phyloP scores from a whole-genome alignment of 257 asterid genomes.

The Eustoma russellianum region DNA sequence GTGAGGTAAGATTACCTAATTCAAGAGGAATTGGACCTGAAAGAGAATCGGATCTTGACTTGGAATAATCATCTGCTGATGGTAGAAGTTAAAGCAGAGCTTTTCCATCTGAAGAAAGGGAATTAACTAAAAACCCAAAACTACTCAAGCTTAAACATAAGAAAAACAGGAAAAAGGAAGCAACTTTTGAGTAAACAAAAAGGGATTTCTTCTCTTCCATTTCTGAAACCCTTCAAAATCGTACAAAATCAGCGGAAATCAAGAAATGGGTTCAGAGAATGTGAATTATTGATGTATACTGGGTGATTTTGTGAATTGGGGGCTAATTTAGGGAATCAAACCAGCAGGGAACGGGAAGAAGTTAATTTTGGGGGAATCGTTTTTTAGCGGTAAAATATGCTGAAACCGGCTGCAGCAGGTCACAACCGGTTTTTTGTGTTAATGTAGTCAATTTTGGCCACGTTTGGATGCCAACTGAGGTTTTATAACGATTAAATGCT shows the following conservation, averaged over 20 bases:
- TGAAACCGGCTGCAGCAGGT: too few species aligned
- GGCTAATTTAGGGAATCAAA: too few species aligned
- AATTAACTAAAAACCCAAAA: constrained; percentile 12
- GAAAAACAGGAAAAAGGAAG: constrained; percentile 16
- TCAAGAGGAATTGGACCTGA: constrained; percentile 57
- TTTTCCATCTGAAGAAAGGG: constrained; percentile 70
- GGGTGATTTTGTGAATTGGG: too few species aligned
- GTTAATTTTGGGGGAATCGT: too few species aligned
- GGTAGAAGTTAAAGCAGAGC: constrained; percentile 75
- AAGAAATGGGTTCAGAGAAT: constrained; percentile 5
- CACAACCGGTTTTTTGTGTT: too few species aligned
- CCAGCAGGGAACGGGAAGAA: too few species aligned
- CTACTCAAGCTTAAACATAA: constrained; percentile 17
- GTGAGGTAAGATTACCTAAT: constrained; percentile 42
- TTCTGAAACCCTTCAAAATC: constrained; percentile 9
- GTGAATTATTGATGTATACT: too few species aligned
- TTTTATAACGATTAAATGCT: too few species aligned
- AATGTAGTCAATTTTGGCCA: too few species aligned
- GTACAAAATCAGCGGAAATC: constrained; percentile 2
- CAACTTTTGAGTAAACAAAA: constrained; percentile 3
- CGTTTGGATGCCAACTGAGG: too few species aligned
- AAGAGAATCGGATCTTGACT: constrained; percentile 52
- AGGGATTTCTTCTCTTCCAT: constrained; percentile 35
- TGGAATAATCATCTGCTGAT: constrained; percentile 42
- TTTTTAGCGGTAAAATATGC: too few species aligned